A percentile compares a stretch with the other conserved stretches of the same genome.
Conservation (phyloP, 441 rosid genomes). For the Gossypium gossypioides region DNA sequence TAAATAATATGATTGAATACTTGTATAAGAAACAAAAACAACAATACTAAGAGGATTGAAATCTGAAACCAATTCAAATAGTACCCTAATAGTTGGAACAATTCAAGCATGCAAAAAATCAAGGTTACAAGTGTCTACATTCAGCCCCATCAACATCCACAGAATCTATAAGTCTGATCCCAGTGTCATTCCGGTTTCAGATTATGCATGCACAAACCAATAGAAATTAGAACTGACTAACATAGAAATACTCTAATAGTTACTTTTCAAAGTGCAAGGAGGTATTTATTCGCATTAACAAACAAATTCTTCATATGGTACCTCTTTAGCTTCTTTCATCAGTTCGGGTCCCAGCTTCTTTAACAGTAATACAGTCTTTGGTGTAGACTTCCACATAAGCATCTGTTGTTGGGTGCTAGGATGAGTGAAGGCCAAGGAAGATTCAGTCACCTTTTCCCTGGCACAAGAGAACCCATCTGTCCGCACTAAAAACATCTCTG, state of each 20-base stretch:
- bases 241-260: neutral
- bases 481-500: conserved; percentile 92
- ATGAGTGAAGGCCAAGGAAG: conserved; percentile 90
- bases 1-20: neutral
- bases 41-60: neutral
- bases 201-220: neutral
- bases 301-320: conserved; percentile 14
- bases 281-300: neutral
- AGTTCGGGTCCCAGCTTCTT: conserved; percentile 86
- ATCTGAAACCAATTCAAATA: neutral
- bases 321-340: conserved; percentile 96
- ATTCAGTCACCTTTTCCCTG: conserved; percentile 91
- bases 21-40: neutral
- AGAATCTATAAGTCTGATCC: neutral
- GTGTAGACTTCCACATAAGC: conserved; percentile 97
- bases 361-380: conserved; percentile 76
- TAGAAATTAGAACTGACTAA: neutral
- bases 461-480: conserved; percentile 95
- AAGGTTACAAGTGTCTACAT: neutral
- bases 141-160: neutral
- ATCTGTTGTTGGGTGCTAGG: conserved; percentile 99
- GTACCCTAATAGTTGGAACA: neutral
- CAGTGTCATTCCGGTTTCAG: neutral
- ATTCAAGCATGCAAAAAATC: neutral
- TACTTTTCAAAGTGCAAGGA: neutral